A percentile compares a stretch with the other conserved stretches of the same genome.
These are phyloP conservation scores for Aspergillus hancockii DNA, from an alignment of 495 filamentous ascomycete species.

Conservation along the genomic window DNA sequence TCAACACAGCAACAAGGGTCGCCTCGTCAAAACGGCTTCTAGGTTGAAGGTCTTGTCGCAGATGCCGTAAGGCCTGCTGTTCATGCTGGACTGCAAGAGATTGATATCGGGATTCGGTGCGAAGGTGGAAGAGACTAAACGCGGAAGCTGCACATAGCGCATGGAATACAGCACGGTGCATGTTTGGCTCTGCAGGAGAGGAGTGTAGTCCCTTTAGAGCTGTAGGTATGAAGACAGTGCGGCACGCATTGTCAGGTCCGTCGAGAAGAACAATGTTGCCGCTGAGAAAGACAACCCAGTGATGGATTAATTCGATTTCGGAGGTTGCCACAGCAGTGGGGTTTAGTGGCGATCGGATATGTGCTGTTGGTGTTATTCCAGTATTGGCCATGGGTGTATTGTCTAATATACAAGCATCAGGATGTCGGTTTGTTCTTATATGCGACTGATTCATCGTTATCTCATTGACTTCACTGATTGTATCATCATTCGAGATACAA, in stretches of 20 bases:
- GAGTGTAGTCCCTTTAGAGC: constrained; percentile 25
- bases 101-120: constrained; percentile 23
- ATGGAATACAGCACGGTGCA: constrained; percentile 29
- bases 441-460: too few species aligned
- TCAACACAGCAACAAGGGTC: constrained; percentile 23
- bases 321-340: background rate
- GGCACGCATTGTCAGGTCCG: constrained; percentile 26
- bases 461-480: too few species aligned
- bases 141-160: constrained; percentile 36
- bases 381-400: too few species aligned
- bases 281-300: constrained; percentile 31
- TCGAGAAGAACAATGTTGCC: constrained; percentile 31
- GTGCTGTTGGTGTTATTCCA: background rate
- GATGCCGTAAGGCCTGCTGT: constrained; percentile 25
- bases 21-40: constrained; percentile 23
- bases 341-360: background rate
- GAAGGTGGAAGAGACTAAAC: constrained; percentile 29
- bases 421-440: too few species aligned
- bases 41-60: constrained; percentile 22
- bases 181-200: constrained; percentile 17
- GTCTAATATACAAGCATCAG: too few species aligned
- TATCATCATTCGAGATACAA: too few species aligned
- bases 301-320: constrained; percentile 28
- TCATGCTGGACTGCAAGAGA: constrained; percentile 29
- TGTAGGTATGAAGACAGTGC: constrained; percentile 29